These are phyloP conservation scores for Pleurotus djamor DNA, from an alignment of 768 basidiomycete genomes.

Conservation along the genomic window DNA sequence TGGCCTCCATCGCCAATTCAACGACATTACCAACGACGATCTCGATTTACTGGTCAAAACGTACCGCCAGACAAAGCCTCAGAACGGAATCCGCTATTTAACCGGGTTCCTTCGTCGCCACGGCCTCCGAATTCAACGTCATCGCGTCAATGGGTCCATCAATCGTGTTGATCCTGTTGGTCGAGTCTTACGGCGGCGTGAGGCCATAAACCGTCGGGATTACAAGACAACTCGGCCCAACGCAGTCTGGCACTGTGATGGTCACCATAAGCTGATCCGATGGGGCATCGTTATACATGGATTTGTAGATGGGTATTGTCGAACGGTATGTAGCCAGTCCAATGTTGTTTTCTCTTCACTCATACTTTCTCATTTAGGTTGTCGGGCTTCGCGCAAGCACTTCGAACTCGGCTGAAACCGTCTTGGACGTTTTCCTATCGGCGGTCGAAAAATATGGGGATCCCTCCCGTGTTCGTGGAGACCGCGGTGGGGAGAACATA, in stretches of 20 bases:
- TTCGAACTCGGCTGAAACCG: conserved; percentile 25
- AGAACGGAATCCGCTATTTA: conserved; percentile 24
- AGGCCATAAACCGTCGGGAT: conserved; percentile 13
- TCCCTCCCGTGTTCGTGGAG: conserved; percentile 27
- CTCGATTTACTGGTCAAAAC: conserved; percentile 3
- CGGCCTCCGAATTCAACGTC: conserved; percentile 22
- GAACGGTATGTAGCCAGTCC: conserved; percentile 14
- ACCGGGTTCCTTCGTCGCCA: conserved; percentile 20
- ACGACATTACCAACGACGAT: not conserved
- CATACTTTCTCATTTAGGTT: conserved; percentile 17
- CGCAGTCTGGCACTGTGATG: conserved; percentile 29
- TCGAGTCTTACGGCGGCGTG: conserved; percentile 12
- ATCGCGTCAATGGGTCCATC: conserved; percentile 17
- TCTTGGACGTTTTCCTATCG: conserved; percentile 20
- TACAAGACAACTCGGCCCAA: conserved; percentile 20
- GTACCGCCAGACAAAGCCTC: conserved; percentile 9
- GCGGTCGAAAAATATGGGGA: conserved; percentile 17
- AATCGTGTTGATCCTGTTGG: conserved; percentile 23
- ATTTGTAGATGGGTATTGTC: conserved; percentile 18
- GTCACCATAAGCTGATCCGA: conserved; percentile 30
- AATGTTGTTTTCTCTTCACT: not conserved
- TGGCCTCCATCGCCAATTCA: conserved; percentile 1
- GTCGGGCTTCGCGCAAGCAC: conserved; percentile 19
- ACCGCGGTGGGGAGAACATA: conserved; percentile 32
- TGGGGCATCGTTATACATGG: conserved; percentile 27